phyloP scores from a whole-genome alignment of 345 rosid species.

The Eucalyptus pauciflora region DNA sequence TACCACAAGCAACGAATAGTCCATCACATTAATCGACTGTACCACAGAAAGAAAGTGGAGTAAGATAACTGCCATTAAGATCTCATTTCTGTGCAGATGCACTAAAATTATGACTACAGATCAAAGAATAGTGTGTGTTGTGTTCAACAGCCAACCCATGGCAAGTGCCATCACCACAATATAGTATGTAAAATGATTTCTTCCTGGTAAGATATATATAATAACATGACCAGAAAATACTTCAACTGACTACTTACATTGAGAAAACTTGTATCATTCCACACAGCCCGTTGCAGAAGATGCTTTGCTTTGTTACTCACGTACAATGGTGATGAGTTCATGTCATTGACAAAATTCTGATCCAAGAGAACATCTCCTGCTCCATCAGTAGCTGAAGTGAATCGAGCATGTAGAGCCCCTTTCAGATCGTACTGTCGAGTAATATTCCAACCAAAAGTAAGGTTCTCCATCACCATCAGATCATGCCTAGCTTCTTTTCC shows the following conservation, averaged over 20 bases:
- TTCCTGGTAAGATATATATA: too few species aligned
- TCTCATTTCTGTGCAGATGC: neutral
- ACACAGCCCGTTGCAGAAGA: slow-evolving; percentile 69
- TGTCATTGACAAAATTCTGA: slow-evolving; percentile 90
- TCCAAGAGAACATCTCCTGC: slow-evolving; percentile 78
- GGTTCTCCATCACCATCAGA: slow-evolving; percentile 98
- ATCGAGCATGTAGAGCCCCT: slow-evolving; percentile 84
- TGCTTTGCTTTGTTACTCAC: slow-evolving; percentile 74
- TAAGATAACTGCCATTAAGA: neutral
- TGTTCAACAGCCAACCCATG: neutral
- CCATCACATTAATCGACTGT: slow-evolving; percentile 94
- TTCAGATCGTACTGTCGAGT: slow-evolving; percentile 90
- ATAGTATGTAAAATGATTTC: neutral
- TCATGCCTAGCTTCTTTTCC: slow-evolving; percentile 85
- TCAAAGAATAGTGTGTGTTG: neutral
- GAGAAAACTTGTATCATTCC: slow-evolving; percentile 92
- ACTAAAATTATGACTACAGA: neutral
- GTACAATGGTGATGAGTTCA: slow-evolving; percentile 84
- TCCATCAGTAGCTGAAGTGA: slow-evolving; percentile 36
- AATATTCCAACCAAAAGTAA: slow-evolving; percentile 55
- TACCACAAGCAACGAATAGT: slow-evolving; percentile 87
- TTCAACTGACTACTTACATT: slow-evolving; percentile 41
- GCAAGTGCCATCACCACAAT: neutral
- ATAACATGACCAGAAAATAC: neutral
- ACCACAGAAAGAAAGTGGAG: neutral